Evolutionary conservation across 1,284 basidiomycete genomes (phyloP), one percentile per base, ranked within the genome.

Genomic region (Schizophyllum commune): DNA sequence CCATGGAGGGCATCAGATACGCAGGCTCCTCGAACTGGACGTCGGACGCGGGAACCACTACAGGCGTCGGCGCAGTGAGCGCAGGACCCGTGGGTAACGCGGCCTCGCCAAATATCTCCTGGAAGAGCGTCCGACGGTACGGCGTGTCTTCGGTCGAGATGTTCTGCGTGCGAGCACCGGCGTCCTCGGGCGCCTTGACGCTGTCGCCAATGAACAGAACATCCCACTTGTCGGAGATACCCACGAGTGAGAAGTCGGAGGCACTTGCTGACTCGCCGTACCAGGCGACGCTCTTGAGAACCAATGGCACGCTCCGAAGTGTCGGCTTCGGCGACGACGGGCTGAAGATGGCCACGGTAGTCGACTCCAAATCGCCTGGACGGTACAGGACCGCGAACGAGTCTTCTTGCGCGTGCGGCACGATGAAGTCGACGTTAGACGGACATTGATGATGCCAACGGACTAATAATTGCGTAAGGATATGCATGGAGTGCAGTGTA

Each of bases 81-180:
- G 65, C 59, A 22, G 69, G 60, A 32, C 70, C 61, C 57, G 76
- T 74, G 15, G 74, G 65, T 63, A 91, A 80, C 11, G 84, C 84
- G 52, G 87, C 82, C 61, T 80, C 77, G 56, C 92, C 92, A 68
- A 94, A 94, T 63, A 94, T 88, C 68, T 94, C 92, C 68, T 92
- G 87, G 73, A 94, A 92, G 5, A 95, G 73, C 15, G 89, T 88
- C 64, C 80, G 79, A 62, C 75, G 83, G 56, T 73, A 70, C 13
- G 71, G 63, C 9, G 68, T 61, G 32, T 73, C 66, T 11, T 70
- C 66, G 9, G 71, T 68, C 20, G 70, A 67, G 55, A 90, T 77
- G n/a, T 73, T 76, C 61, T 72, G 79, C 5, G 81, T 74, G 15
- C 72, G 70, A 1, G 74, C 67, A 15, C 77, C 79, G 47, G 79